Evolutionary conservation across 345 rosid species (phyloP), one percentile per base, ranked within the genome.

Genomic region (Brassica carinata): DNA sequence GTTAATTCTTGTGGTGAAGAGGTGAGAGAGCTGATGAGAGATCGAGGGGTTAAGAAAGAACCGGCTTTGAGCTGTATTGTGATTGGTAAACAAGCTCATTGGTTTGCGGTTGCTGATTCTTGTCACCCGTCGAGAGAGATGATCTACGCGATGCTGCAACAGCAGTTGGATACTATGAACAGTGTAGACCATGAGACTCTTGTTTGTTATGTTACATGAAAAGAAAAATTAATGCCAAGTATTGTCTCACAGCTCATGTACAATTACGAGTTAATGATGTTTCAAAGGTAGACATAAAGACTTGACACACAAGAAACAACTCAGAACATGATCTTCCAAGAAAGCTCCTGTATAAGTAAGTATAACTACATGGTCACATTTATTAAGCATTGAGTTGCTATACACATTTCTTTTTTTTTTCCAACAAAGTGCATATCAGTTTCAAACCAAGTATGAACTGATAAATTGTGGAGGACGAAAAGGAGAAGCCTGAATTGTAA

Each of bases 401-500:
- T 38, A 57, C 14, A 57, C 14, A 27, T 30, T 66, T 55, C 67
- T 27, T 65, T 4, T 23, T 3, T 23, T 18, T 72, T 57, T 58
- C 53, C 15, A 82, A 73, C 48, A 67, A 65, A 67, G 8, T 65
- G 63, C 69, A 72, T 48, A 71, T 62, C 71, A 61, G 36, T 14
- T 72, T 36, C 30, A 45, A 65, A 64, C 48, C 65, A 72, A 45
- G 64, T 31, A 70, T 23, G 70, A 55, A 31, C 57, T 45, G 43
- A 29, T 45, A 57, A 34, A 48, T 58, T 74, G 18, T 8, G 73
- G 74, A 61, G 14, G 13, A 27, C 26, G 57, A 65, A 67, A 43
- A 67, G 74, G 73, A 55, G 61, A 78, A 93, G 98, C 98, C 90
- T 90, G 84, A 96, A 90, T 71, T 91, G 88, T 48, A 87, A 84